A percentile compares a stretch with the other conserved stretches of the same genome.
phyloP scores from a whole-genome alignment of 352 stramenopile species.

The Pythium coloratum region DNA sequence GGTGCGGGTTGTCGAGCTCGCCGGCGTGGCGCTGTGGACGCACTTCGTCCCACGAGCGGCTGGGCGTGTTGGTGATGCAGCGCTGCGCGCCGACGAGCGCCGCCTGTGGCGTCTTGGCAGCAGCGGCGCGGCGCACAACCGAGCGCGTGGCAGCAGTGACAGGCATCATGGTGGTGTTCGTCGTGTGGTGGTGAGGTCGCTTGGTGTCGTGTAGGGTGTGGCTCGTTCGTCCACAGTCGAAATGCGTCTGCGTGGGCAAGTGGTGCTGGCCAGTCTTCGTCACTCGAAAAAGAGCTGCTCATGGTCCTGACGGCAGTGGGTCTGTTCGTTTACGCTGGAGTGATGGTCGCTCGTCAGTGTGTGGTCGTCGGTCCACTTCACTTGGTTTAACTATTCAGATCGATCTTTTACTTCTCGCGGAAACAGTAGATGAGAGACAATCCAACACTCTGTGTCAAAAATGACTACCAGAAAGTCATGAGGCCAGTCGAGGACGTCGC shows the following conservation, averaged over 20 bases:
- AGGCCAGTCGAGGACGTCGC: not conserved
- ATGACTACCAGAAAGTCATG: not conserved
- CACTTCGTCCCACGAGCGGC: slow-evolving; percentile 59
- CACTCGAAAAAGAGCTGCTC: slow-evolving; percentile 7
- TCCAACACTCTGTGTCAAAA: not conserved
- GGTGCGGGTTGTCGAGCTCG: slow-evolving; percentile 51
- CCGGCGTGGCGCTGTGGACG: slow-evolving; percentile 58
- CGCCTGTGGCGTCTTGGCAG: slow-evolving; percentile 5
- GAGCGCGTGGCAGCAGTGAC: slow-evolving; percentile 3
- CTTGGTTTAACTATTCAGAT: slow-evolving; percentile 13
- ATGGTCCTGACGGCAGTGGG: not conserved
- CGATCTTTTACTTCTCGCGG: not conserved
- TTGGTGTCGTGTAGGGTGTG: not conserved
- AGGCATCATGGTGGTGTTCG: slow-evolving; percentile 10
- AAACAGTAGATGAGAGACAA: not conserved
- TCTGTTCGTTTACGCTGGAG: not conserved
- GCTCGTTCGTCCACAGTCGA: slow-evolving; percentile 22
- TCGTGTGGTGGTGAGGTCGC: slow-evolving; percentile 1
- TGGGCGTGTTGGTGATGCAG: slow-evolving; percentile 50
- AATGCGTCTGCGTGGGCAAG: not conserved
- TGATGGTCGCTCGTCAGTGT: slow-evolving; percentile 20
- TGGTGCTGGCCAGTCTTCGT: not conserved
- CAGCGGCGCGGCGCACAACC: slow-evolving; percentile 5
- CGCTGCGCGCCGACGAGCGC: slow-evolving; percentile 26
- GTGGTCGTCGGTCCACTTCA: slow-evolving; percentile 7